These are phyloP conservation scores for Pyrenopolyporus hunteri DNA, from an alignment of 495 filamentous ascomycete genomes.

Conservation along the genomic window DNA sequence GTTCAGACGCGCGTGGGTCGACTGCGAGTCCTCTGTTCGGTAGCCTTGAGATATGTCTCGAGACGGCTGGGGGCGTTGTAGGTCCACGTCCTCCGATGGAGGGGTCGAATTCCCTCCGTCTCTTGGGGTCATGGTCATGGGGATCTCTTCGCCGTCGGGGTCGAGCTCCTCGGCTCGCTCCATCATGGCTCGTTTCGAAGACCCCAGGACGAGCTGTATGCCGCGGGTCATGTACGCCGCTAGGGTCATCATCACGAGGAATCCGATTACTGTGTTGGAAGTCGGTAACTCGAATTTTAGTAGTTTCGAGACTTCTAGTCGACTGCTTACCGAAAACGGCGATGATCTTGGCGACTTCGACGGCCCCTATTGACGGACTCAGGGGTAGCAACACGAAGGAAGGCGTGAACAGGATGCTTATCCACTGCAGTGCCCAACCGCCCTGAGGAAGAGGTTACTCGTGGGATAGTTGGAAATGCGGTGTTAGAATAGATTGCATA, in stretches of 20 bases:
- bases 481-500: constrained; percentile 33
- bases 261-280: constrained; percentile 55
- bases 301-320: not conserved
- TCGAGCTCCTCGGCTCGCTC: constrained; percentile 58
- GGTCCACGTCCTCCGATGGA: constrained; percentile 20
- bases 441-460: constrained; percentile 43
- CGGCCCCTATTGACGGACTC: constrained; percentile 54
- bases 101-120: constrained; percentile 4
- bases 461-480: not conserved
- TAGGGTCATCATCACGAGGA: constrained; percentile 50
- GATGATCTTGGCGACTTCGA: constrained; percentile 61
- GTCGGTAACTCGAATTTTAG: not conserved
- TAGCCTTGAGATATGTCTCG: constrained; percentile 13
- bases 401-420: constrained; percentile 62
- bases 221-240: constrained; percentile 58
- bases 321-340: constrained; percentile 54
- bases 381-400: constrained; percentile 61
- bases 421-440: constrained; percentile 60
- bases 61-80: constrained; percentile 20
- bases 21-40: constrained; percentile 1
- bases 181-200: constrained; percentile 53
- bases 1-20: not conserved
- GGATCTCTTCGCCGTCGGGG: constrained; percentile 48
- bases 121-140: constrained; percentile 35
- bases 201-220: constrained; percentile 55